Percentiles rank a stretch among this genome's conserved stretches.
Conservation (phyloP, 2,329 filamentous ascomycete species). For the Endoconidiophora polonica region DNA sequence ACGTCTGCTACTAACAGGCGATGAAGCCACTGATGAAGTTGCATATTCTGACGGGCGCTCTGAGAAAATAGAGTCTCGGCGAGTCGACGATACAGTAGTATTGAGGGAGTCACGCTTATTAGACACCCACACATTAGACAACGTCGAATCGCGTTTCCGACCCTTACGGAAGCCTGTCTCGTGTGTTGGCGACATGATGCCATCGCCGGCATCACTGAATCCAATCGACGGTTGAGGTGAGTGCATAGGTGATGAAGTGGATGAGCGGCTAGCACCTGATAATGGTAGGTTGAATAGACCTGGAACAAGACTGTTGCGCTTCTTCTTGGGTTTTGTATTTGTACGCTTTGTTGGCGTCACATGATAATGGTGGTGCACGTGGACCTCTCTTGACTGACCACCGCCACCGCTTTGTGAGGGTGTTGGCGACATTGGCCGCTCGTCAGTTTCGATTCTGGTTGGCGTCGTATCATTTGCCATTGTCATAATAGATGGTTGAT, state of each 20-base stretch:
- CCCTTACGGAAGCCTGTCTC: constrained; percentile 20
- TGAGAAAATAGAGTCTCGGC: constrained; percentile 46
- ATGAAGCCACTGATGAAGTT: constrained; percentile 61
- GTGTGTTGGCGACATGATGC: constrained; percentile 4
- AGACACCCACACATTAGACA: constrained; percentile 18
- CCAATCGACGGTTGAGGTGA: constrained; percentile 7
- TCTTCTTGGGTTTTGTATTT: constrained; percentile 50
- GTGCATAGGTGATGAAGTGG: constrained; percentile 5
- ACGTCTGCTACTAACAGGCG: constrained; percentile 44
- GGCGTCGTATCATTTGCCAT: not conserved
- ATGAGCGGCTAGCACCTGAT: not conserved
- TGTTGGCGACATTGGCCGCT: constrained; percentile 1
- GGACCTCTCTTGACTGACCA: constrained; percentile 50
- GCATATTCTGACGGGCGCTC: constrained; percentile 46
- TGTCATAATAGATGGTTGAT: constrained; percentile 43
- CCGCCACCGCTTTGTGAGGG: constrained; percentile 20
- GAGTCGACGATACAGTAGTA: constrained; percentile 25
- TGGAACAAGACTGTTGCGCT: constrained; percentile 46
- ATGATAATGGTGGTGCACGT: constrained; percentile 92
- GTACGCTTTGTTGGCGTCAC: constrained; percentile 42
- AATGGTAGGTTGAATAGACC: constrained; percentile 40
- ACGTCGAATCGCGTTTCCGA: constrained; percentile 33
- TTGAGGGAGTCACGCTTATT: constrained; percentile 12
- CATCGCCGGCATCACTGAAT: not conserved
- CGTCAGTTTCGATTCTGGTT: not conserved